Evolutionary conservation across 1,284 basidiomycete genomes (phyloP), one percentile per base, ranked within the genome.

Genomic region (Uromyces viciae-fabae): DNA sequence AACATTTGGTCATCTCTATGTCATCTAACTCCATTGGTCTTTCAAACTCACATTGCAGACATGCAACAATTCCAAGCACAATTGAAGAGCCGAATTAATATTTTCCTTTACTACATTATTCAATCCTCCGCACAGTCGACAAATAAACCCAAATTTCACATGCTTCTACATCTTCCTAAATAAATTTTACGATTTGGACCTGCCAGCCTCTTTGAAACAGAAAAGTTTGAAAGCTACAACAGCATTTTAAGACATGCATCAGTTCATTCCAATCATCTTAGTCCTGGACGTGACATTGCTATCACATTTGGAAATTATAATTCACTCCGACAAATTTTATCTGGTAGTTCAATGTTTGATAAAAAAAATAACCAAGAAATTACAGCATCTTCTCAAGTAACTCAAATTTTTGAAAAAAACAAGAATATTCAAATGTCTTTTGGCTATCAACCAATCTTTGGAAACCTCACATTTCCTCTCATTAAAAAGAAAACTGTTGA

Each of bases 101-200:
- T 83, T 8, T 86, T 87, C 71, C 82, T 87, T 0, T 25, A 84
- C 0, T 82, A 82, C 3, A 84, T 85, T 0, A 84, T 84, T 0
- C 66, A 38, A 0, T 86, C 85, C 84, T 86, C 84, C 0, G 74
- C 72, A 3, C 83, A 81, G 0, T 87, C 86, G 87, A 86, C 87
- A 77, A 87, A 87, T 76, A 88, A 88, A 77, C 85, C 86, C 0
- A 88, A 88, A 75, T 87, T 85, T 52, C 84, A 85, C 52, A 77
- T 85, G 17, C 14, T 85, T 2, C 52, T 82, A 0, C 84, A 85
- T 31, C 75, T 85, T 15, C 58, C 77, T 7, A 43, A 68, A 0
- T 83, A 84, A 31, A 78, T 85, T 14, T 8, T 14, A 11, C 28
- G 38, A 0, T 75, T 64, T 75, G 58, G 74, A 11, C 74, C 58